Evolutionary conservation across 371 early-diverging fungal species (phyloP).

Genomic region (Mucor sp.): DNA sequence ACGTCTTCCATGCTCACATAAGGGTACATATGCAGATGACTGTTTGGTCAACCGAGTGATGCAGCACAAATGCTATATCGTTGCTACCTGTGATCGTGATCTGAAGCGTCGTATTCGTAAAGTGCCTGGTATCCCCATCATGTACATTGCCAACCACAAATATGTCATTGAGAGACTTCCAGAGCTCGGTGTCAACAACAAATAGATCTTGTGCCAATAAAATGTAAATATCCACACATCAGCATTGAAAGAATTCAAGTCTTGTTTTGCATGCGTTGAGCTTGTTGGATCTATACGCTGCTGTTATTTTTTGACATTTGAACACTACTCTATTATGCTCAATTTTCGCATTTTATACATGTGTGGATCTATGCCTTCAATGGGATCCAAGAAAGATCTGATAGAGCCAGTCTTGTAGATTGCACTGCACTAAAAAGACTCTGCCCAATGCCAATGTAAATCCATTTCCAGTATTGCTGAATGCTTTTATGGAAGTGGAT

Average conservation of each 20-base stretch:
- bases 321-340: too few relatives aligned
- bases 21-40: conserved; percentile 99
- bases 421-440: too few relatives aligned
- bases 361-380: too few relatives aligned
- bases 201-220: conserved; percentile 6
- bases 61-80: conserved; percentile 98
- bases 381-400: too few relatives aligned
- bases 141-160: conserved; percentile 94
- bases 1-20: conserved; percentile 96
- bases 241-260: not conserved
- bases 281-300: too few relatives aligned
- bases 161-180: conserved; percentile 97
- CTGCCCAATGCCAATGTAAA: too few relatives aligned
- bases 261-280: too few relatives aligned
- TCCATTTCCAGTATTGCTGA: too few relatives aligned
- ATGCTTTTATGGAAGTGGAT: too few relatives aligned
- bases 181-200: conserved; percentile 61
- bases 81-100: conserved; percentile 99
- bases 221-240: conserved; percentile 13
- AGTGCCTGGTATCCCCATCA: conserved; percentile 99
- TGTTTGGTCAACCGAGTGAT: conserved; percentile 97
- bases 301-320: too few relatives aligned
- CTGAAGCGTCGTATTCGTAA: conserved; percentile 98
- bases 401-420: too few relatives aligned
- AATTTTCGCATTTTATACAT: too few relatives aligned